These are phyloP conservation scores for Saccharomyces hybrid DNA, from an alignment of 1,139 yeast genomes.

Conservation along the genomic window DNA sequence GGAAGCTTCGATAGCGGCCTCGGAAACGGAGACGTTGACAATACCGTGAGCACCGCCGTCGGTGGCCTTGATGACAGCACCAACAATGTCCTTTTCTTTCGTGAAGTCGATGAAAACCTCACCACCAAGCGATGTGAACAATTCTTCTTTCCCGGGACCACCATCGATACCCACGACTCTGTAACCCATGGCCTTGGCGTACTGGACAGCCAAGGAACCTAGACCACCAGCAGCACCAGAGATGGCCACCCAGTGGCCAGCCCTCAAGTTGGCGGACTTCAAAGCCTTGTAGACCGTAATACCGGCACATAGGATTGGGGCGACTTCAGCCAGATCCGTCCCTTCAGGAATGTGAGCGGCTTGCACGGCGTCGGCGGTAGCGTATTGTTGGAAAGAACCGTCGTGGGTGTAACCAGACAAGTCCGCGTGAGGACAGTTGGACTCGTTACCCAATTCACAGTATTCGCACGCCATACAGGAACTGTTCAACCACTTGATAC, in stretches of 20 bases:
- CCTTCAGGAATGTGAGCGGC: slow-evolving; percentile 55
- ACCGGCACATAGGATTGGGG: slow-evolving; percentile 65
- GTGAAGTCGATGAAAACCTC: slow-evolving; percentile 52
- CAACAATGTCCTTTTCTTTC: slow-evolving; percentile 43
- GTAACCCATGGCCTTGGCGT: slow-evolving; percentile 59
- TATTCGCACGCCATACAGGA: slow-evolving; percentile 55
- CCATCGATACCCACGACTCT: slow-evolving; percentile 58
- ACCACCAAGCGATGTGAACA: slow-evolving; percentile 48
- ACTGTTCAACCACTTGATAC: slow-evolving; percentile 61
- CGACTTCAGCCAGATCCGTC: slow-evolving; percentile 49
- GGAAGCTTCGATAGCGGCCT: slow-evolving; percentile 49
- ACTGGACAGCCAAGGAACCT: slow-evolving; percentile 58
- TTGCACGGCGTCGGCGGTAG: slow-evolving; percentile 60
- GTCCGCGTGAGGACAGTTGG: slow-evolving; percentile 54
- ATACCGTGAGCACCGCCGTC: slow-evolving; percentile 60
- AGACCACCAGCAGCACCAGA: slow-evolving; percentile 67
- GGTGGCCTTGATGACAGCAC: slow-evolving; percentile 43
- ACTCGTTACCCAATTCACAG: slow-evolving; percentile 48
- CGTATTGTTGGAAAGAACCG: slow-evolving; percentile 62
- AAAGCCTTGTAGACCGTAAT: slow-evolving; percentile 62
- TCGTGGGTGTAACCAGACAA: slow-evolving; percentile 63
- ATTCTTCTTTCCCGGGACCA: slow-evolving; percentile 49
- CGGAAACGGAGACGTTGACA: slow-evolving; percentile 55
- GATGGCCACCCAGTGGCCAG: slow-evolving; percentile 59
- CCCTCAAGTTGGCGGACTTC: slow-evolving; percentile 47